A percentile compares a stretch with the other conserved stretches of the same genome.
Evolutionary conservation across 1,284 basidiomycete genomes (phyloP).

Genomic region (Ustilago vetiveriae): DNA sequence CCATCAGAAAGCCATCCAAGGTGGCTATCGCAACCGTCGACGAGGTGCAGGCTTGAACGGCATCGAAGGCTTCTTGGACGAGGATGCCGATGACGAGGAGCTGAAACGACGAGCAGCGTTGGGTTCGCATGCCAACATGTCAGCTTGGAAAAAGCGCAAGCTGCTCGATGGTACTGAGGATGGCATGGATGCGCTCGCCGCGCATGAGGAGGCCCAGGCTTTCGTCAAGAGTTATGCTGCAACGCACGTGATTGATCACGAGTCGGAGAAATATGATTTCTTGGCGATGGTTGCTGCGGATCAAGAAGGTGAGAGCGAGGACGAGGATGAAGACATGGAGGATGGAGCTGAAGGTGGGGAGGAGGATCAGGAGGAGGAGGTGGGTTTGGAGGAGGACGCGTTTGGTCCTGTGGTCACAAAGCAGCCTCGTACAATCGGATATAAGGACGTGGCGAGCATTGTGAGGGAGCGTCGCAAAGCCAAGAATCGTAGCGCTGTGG

Average conservation of each 20-base stretch:
- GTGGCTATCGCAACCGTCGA: constrained; percentile 50
- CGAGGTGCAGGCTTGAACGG: constrained; percentile 29
- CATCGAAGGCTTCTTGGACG: constrained; percentile 59
- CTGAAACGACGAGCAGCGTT: constrained; percentile 35
- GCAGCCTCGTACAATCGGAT: constrained; percentile 23
- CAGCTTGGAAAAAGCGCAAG: constrained; percentile 46
- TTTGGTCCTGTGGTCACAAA: constrained; percentile 22
- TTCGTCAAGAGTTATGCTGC: constrained; percentile 55
- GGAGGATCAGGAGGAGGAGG: constrained; percentile 3
- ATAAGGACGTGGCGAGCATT: constrained; percentile 11
- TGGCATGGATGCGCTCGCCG: constrained; percentile 53
- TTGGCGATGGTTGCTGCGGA: constrained; percentile 30
- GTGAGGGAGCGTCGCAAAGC: constrained; percentile 21
- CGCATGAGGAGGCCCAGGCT: constrained; percentile 51
- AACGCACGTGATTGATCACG: constrained; percentile 46
- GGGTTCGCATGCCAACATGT: constrained; percentile 21
- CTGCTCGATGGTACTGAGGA: constrained; percentile 53
- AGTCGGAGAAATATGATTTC: constrained; percentile 52
- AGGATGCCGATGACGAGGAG: constrained; percentile 62
- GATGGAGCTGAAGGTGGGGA: constrained; percentile 7
- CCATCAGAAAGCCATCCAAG: constrained; percentile 54
- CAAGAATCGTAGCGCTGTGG: constrained; percentile 10
- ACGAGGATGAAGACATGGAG: constrained; percentile 3
- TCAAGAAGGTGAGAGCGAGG: constrained; percentile 12
- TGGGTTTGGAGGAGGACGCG: constrained; percentile 21